Evolutionary conservation across 2,329 filamentous ascomycete species (phyloP).

Genomic region (Aspergillus fumigatiaffinis): DNA sequence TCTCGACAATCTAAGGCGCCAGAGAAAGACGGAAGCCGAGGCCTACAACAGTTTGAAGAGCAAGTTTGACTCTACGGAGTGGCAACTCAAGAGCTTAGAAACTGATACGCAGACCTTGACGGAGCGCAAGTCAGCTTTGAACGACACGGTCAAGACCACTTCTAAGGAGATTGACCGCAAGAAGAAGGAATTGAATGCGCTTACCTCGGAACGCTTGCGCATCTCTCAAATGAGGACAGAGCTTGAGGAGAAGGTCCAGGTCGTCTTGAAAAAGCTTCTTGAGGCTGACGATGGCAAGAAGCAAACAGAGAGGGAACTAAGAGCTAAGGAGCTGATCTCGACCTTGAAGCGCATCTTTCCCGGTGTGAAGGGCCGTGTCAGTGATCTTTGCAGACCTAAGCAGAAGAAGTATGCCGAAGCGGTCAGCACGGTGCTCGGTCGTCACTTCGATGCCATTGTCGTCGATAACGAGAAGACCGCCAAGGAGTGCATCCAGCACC

Average conservation of each 20-base stretch:
- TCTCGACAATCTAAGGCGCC: slow-evolving; percentile 79
- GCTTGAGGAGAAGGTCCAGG: slow-evolving; percentile 84
- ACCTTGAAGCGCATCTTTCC: slow-evolving; percentile 87
- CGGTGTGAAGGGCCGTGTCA: slow-evolving; percentile 84
- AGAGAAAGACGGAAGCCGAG: slow-evolving; percentile 86
- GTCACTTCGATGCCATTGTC: slow-evolving; percentile 90
- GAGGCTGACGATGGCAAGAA: slow-evolving; percentile 82
- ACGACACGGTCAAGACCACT: slow-evolving; percentile 62
- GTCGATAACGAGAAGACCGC: slow-evolving; percentile 94
- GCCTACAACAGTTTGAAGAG: slow-evolving; percentile 85
- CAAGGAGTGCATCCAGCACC: slow-evolving; percentile 87
- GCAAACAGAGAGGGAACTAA: slow-evolving; percentile 76
- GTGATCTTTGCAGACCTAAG: slow-evolving; percentile 90
- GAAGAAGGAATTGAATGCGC: slow-evolving; percentile 83
- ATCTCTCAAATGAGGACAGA: slow-evolving; percentile 80
- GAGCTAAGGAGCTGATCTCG: slow-evolving; percentile 76
- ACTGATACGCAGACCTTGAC: slow-evolving; percentile 65
- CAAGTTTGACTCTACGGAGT: slow-evolving; percentile 76
- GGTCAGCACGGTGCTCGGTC: slow-evolving; percentile 84
- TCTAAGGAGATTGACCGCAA: slow-evolving; percentile 75
- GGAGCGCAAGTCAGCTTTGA: slow-evolving; percentile 63
- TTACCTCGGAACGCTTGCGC: slow-evolving; percentile 78
- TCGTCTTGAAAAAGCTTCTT: slow-evolving; percentile 72
- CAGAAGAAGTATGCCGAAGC: slow-evolving; percentile 96
- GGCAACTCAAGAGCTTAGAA: slow-evolving; percentile 68